Evolutionary conservation across 805 yeast genomes (phyloP), one percentile per base, ranked within the genome.

Genomic region (Metschnikowia arizonensis): DNA sequence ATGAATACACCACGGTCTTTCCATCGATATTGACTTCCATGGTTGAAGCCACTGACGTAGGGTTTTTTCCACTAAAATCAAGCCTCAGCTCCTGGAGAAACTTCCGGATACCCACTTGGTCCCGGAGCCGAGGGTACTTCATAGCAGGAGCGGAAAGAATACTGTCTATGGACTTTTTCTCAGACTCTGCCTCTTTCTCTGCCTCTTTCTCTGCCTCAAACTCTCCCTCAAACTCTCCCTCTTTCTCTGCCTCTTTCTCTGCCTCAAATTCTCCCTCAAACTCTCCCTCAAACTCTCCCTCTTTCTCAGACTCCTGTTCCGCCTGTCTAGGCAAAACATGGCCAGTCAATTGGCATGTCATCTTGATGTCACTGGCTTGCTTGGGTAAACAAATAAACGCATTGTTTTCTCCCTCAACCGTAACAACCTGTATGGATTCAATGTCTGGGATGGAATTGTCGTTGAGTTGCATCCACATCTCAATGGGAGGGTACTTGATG

Each of bases 391-490:
- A 63, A 0, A 79, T 62, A 34, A 60, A 62, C 12, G 66, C 60
- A 46, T 63, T 65, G 38, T 68, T 64, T 49, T 79, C 83, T 7
- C 66, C 66, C 24, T 74, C 75, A 1, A 73, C 73, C 0, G 76
- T 64, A 1, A 75, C 69, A 1, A 74, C 57, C 30, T 68, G 68
- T 44, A 78, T 52, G 10, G 71, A 59, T 21, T 65, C 72, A 28
- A 69, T 49, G 29, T 65, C 73, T 0, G 71, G 72, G 31, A 50
- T 57, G 10, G 64, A 63, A 12, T 65, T 64, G 15, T 63, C 65
- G 44, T 60, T 65, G 39, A 76, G 58, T 39, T 71, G 76, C 29
- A 74, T 61, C 81, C 83, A 79, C 37, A 81, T 63, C 53, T 80
- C 85, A 5, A 81, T 60, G 1, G 83, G 80, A 2, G 85, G 83